Conservation (phyloP, 495 filamentous ascomycete genomes). For the Hypoxylon perforatum region DNA sequence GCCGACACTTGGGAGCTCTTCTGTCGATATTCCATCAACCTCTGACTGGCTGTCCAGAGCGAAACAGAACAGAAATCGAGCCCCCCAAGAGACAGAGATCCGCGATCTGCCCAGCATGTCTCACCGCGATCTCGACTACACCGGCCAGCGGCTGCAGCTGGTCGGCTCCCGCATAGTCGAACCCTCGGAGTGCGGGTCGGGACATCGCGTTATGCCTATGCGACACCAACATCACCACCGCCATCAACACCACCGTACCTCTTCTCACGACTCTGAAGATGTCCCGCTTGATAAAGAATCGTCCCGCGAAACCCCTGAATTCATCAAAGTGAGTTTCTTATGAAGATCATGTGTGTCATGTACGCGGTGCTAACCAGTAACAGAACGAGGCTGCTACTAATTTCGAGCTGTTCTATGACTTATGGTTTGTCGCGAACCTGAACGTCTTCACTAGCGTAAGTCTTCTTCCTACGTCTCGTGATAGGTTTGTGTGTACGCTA, state of each 20-base stretch:
- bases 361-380: constrained; percentile 42
- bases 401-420: constrained; percentile 71
- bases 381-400: constrained; percentile 22
- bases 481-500: neutral
- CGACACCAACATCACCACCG: constrained; percentile 29
- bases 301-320: constrained; percentile 20
- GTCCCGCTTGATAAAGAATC: constrained; percentile 7
- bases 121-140: constrained; percentile 35
- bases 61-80: neutral
- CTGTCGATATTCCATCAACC: neutral
- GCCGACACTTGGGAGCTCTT: constrained; percentile 20
- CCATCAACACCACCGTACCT: neutral
- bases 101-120: constrained; percentile 12
- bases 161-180: constrained; percentile 38
- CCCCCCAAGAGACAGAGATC: constrained; percentile 4
- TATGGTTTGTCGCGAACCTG: constrained; percentile 76
- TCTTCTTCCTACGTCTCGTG: neutral
- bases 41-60: constrained; percentile 1
- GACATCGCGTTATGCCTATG: constrained; percentile 28
- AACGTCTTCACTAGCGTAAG: constrained; percentile 68
- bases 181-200: constrained; percentile 18
- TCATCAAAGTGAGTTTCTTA: constrained; percentile 28
- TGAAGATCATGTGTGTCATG: neutral
- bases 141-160: constrained; percentile 28
- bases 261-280: constrained; percentile 17